A percentile compares a stretch with the other conserved stretches of the same genome.
Conservation (phyloP, 1,284 basidiomycete genomes). For the Puccinia triticina region DNA sequence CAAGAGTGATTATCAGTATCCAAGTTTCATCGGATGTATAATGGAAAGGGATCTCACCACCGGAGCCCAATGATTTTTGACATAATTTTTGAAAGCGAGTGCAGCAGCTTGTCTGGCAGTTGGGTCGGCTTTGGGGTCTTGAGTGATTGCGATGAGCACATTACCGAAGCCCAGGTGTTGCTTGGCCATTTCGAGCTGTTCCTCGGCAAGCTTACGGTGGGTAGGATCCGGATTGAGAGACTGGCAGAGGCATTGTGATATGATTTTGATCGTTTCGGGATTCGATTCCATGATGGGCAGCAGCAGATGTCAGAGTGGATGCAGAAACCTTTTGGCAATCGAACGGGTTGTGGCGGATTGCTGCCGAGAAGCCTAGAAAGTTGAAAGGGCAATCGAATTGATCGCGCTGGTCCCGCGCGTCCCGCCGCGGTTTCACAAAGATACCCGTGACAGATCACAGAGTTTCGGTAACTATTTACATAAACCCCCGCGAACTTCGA, state of each 20-base stretch:
- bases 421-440: too few species aligned
- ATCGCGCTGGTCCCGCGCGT: too few species aligned
- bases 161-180: slow-evolving; percentile 27
- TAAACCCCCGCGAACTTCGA: too few species aligned
- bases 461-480: too few species aligned
- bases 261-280: slow-evolving; percentile 25
- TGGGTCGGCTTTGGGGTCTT: slow-evolving; percentile 11
- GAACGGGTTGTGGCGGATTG: too few species aligned
- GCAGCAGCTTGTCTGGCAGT: slow-evolving; percentile 48
- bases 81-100: slow-evolving; percentile 48
- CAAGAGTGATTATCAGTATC: neutral
- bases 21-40: neutral
- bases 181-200: slow-evolving; percentile 34
- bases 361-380: too few species aligned
- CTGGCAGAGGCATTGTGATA: slow-evolving; percentile 43
- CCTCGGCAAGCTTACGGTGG: slow-evolving; percentile 43
- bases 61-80: slow-evolving; percentile 43
- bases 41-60: slow-evolving; percentile 15
- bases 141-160: slow-evolving; percentile 37
- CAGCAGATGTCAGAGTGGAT: neutral
- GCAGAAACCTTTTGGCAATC: too few species aligned
- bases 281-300: neutral
- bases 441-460: too few species aligned
- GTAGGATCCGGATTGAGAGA: slow-evolving; percentile 42
- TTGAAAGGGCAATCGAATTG: too few species aligned